Evolutionary conservation across 1,284 basidiomycete genomes (phyloP).

Genomic region (Phellinidium pouzarii): DNA sequence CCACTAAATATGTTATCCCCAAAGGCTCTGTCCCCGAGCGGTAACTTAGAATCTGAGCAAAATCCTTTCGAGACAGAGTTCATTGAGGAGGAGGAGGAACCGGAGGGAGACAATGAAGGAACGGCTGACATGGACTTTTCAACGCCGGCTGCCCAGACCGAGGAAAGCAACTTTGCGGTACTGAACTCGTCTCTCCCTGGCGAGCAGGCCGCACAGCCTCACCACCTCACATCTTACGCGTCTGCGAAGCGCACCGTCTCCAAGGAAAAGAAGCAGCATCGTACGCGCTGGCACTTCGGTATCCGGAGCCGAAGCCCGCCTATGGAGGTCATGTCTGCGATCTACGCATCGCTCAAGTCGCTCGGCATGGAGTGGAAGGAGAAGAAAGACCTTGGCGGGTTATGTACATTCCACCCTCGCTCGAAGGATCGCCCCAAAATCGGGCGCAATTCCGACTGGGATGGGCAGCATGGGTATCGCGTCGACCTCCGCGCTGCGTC

Average conservation of each 20-base stretch:
- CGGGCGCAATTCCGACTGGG: slow-evolving; percentile 56
- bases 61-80: slow-evolving; percentile 77
- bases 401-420: slow-evolving; percentile 42
- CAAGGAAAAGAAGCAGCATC: slow-evolving; percentile 60
- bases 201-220: slow-evolving; percentile 34
- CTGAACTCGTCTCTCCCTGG: slow-evolving; percentile 77
- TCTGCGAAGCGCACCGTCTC: slow-evolving; percentile 51
- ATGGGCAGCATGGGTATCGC: slow-evolving; percentile 37
- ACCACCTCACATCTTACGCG: slow-evolving; percentile 56
- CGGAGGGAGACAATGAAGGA: slow-evolving; percentile 45
- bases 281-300: slow-evolving; percentile 95
- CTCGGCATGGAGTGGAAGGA: slow-evolving; percentile 98
- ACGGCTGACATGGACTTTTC: slow-evolving; percentile 35
- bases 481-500: slow-evolving; percentile 62
- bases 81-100: slow-evolving; percentile 35
- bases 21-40: slow-evolving; percentile 49
- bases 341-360: slow-evolving; percentile 87
- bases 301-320: slow-evolving; percentile 92
- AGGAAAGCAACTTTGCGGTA: slow-evolving; percentile 72
- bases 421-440: slow-evolving; percentile 31
- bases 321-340: slow-evolving; percentile 99
- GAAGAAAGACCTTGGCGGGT: slow-evolving; percentile 64
- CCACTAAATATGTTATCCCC: slow-evolving; percentile 51
- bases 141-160: slow-evolving; percentile 38
- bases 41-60: slow-evolving; percentile 47